phyloP scores from a whole-genome alignment of 805 yeast genomes.

The Kluyveromyces starmeri region DNA sequence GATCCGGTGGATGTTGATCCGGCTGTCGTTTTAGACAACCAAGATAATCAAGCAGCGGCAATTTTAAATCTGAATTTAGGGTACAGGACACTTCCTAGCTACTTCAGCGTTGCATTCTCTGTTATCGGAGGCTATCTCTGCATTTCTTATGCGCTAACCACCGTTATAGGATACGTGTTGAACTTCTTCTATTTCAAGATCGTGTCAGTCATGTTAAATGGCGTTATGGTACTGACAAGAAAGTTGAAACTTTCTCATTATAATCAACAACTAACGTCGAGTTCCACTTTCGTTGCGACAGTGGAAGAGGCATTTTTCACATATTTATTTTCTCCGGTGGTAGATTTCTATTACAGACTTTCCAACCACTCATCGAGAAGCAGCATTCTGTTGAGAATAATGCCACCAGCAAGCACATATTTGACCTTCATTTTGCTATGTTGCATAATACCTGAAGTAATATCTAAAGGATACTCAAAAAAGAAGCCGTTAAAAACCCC shows the following conservation, averaged over 20 bases:
- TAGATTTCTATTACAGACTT: constrained; percentile 15
- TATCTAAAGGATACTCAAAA: constrained; percentile 21
- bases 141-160: constrained; percentile 40
- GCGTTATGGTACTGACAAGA: background rate
- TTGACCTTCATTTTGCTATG: constrained; percentile 17
- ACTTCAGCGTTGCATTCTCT: constrained; percentile 23
- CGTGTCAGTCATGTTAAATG: background rate
- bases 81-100: constrained; percentile 16
- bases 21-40: constrained; percentile 6
- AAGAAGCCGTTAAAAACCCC: constrained; percentile 24
- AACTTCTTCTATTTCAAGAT: constrained; percentile 3
- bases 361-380: constrained; percentile 12
- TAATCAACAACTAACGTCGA: constrained; percentile 2
- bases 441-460: constrained; percentile 19
- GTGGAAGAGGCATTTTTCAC: constrained; percentile 12
- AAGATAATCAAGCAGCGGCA: constrained; percentile 21
- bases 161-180: constrained; percentile 34
- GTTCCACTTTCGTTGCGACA: constrained; percentile 5
- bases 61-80: constrained; percentile 21
- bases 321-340: constrained; percentile 7
- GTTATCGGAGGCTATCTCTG: constrained; percentile 31
- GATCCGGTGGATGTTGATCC: constrained; percentile 3
- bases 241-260: background rate
- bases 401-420: constrained; percentile 25
- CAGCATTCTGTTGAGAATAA: constrained; percentile 18